phyloP scores from a whole-genome alignment of 768 basidiomycete genomes.

The Calocybe gangraenosa region DNA sequence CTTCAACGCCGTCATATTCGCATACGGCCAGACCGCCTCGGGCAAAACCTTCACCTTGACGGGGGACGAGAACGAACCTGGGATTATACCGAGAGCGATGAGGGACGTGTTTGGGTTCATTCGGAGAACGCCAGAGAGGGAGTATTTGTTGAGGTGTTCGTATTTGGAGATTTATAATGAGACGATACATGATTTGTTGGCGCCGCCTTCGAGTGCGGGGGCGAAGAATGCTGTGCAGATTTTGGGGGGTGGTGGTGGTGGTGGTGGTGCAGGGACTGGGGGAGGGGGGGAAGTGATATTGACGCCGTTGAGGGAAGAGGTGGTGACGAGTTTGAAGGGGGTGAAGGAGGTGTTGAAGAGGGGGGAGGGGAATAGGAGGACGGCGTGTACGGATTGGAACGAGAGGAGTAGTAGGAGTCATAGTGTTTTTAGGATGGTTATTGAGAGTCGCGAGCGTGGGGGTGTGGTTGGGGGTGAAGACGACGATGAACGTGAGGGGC shows the following conservation, averaged over 20 bases:
- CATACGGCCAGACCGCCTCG: conserved; percentile 85
- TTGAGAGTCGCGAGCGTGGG: conserved; percentile 78
- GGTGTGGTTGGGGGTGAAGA: conserved; percentile 22
- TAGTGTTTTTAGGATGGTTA: conserved; percentile 89
- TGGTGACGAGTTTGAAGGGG: conserved; percentile 85
- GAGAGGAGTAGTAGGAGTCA: conserved; percentile 92
- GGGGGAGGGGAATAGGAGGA: conserved; percentile 84
- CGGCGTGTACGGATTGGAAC: conserved; percentile 99
- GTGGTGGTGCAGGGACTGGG: conserved; percentile 60
- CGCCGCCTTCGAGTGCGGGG: conserved; percentile 54
- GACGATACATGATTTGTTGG: conserved; percentile 79
- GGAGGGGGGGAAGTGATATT: conserved; percentile 56
- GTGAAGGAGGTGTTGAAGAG: conserved; percentile 82
- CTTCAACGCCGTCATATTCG: conserved; percentile 94
- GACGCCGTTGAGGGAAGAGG: conserved; percentile 82
- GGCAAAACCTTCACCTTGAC: conserved; percentile 58
- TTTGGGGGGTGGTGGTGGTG: conserved; percentile 51
- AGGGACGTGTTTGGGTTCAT: conserved; percentile 88
- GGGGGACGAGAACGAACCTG: conserved; percentile 81
- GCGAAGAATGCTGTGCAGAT: conserved; percentile 65
- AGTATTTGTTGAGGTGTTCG: conserved; percentile 92
- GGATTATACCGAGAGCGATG: conserved; percentile 92
- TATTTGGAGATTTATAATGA: conserved; percentile 99
- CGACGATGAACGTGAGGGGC: conserved; percentile 35
- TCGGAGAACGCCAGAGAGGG: conserved; percentile 68